Base-by-base conservation (phyloP, 305 asterid species). In the Fraxinus sp. region DNA sequence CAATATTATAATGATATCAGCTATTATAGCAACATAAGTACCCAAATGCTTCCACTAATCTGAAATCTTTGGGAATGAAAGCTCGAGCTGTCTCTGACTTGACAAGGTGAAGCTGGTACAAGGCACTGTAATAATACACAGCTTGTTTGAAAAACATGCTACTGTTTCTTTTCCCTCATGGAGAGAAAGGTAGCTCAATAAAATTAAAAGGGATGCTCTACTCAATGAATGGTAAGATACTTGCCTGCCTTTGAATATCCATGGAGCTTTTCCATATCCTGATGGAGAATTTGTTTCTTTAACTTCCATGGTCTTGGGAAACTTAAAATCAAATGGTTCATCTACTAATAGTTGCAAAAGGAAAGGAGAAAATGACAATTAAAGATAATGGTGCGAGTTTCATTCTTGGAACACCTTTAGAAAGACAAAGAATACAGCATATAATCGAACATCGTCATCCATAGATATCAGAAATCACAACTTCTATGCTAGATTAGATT, bases 171-270 rank as follows among this genome's bases (percentile, higher is more conserved):
- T 55, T 18, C 59, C 80, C 55, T 18, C 37, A 76, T 5, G 55
- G 32, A 84, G 81, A 33, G 80, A 52, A 74, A 2, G 37, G 37
- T 44, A 66, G 32, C 77, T 44, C 72, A 57, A 78, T 33, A 7
- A 35, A 79, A 72, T 6, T 26, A 16, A 55, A 37, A 1, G 33
- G 7, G 49, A 14, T 28, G 62, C 33, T 77, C 3, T 71, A 77
- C 41, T 9, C 13, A 35, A 76, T 59, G 30, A 73, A 75, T 9
- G 55, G 68, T 3, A 81, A 30, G 64, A 32, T 28, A 88, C 97
- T 94, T 89, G 89, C 99, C 98, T 96, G 90, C 99, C 99, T 80
- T 84, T 93, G 89, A 96, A 96, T 79, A 94, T 75, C 98, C 99
- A 96, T 1, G 99, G 99, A 85, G 98, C 95, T 81, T 91, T 92